Evolutionary conservation across 805 yeast species (phyloP).

Genomic region (Maudiozyma pseudohumilis): DNA sequence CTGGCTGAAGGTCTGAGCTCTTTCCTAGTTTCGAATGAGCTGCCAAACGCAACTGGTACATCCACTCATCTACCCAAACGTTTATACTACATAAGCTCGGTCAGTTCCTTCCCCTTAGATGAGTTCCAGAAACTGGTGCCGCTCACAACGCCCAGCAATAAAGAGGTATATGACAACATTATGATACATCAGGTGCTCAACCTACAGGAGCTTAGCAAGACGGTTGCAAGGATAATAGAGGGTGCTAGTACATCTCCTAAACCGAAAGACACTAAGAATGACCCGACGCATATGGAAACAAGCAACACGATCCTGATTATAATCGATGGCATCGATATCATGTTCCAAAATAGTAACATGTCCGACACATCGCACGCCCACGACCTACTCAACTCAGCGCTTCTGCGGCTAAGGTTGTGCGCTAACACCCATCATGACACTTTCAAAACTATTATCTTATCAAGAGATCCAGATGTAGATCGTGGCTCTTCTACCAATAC

Average conservation of each 20-base stretch:
- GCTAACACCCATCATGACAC: conserved; percentile 9
- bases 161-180: conserved; percentile 19
- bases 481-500: not conserved
- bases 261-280: not conserved
- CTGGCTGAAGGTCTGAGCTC: not conserved
- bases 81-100: conserved; percentile 26
- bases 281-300: not conserved
- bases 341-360: conserved; percentile 21
- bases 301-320: conserved; percentile 6
- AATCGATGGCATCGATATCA: conserved; percentile 22
- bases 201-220: conserved; percentile 17
- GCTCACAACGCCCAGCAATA: conserved; percentile 5
- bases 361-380: conserved; percentile 15
- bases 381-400: conserved; percentile 12
- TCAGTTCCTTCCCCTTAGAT: conserved; percentile 23
- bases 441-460: not conserved
- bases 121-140: conserved; percentile 18
- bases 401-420: conserved; percentile 16
- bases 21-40: not conserved
- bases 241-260: not conserved
- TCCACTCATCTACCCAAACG: not conserved
- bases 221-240: not conserved
- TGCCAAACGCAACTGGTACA: no score
- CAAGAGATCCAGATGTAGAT: not conserved
- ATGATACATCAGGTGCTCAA: conserved; percentile 22